Evolutionary conservation across 805 yeast species (phyloP).

Genomic region (Cyberlindnera japonica): DNA sequence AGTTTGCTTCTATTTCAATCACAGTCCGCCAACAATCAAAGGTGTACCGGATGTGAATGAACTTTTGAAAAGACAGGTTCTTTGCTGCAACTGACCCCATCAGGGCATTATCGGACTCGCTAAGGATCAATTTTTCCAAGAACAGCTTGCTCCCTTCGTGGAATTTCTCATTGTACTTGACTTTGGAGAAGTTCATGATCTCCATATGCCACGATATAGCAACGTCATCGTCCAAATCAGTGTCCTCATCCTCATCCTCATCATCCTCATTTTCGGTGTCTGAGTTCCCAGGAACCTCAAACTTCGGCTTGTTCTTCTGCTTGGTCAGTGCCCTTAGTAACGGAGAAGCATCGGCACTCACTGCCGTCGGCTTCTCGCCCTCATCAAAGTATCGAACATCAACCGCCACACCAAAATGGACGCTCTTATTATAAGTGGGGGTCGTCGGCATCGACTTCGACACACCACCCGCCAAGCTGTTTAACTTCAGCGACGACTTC

Average conservation of each 20-base stretch:
- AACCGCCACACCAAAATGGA: slow-evolving; percentile 70
- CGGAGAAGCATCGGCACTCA: slow-evolving; percentile 67
- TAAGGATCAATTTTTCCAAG: slow-evolving; percentile 59
- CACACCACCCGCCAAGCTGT: slow-evolving; percentile 31
- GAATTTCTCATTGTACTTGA: slow-evolving; percentile 45
- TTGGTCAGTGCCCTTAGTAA: slow-evolving; percentile 29
- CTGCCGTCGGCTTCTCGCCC: slow-evolving; percentile 72
- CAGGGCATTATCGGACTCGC: slow-evolving; percentile 49
- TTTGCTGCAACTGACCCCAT: slow-evolving; percentile 76
- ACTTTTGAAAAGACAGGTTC: slow-evolving; percentile 66
- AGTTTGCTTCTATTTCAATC: slow-evolving; percentile 62
- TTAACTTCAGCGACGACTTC: slow-evolving; percentile 62
- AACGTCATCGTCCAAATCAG: slow-evolving; percentile 14
- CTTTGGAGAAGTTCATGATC: slow-evolving; percentile 38
- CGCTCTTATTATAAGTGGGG: slow-evolving; percentile 62
- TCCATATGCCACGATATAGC: slow-evolving; percentile 41
- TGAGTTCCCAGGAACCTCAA: slow-evolving; percentile 21
- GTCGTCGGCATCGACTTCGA: slow-evolving; percentile 47
- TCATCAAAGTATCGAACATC: slow-evolving; percentile 72
- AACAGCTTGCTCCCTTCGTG: slow-evolving; percentile 41
- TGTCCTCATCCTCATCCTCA: slow-evolving; percentile 15
- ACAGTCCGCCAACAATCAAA: slow-evolving; percentile 76
- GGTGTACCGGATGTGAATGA: slow-evolving; percentile 68
- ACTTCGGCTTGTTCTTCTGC: slow-evolving; percentile 22
- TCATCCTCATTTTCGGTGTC: slow-evolving; percentile 23